Evolutionary conservation across 2,329 filamentous ascomycete genomes (phyloP).

Genomic region (Penicillium glabrum): DNA sequence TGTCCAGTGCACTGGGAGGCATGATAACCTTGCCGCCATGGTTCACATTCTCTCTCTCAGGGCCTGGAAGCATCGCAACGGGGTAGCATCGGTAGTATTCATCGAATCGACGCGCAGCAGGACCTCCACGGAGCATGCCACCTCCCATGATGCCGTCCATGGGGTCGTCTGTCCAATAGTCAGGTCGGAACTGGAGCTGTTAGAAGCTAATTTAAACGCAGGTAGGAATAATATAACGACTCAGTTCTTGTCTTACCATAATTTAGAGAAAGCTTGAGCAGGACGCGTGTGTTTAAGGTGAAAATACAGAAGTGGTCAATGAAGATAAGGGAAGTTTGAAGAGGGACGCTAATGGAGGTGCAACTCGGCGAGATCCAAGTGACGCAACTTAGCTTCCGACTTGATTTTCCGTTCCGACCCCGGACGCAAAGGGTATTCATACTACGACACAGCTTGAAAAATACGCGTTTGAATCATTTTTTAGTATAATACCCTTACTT

Average conservation of each 20-base stretch:
- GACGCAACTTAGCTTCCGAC: conserved; percentile 38
- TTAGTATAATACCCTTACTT: background rate
- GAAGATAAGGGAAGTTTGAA: background rate
- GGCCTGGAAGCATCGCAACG: conserved; percentile 86
- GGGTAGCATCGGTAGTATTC: conserved; percentile 99
- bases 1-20: conserved; percentile 93
- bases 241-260: conserved; percentile 25
- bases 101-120: conserved; percentile 76
- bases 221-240: background rate
- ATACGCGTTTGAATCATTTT: background rate
- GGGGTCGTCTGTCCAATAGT: conserved; percentile 54
- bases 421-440: conserved; percentile 18
- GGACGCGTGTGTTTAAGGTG: background rate
- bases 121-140: conserved; percentile 52
- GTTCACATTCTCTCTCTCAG: conserved; percentile 86
- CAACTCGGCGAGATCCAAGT: conserved; percentile 21
- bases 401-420: conserved; percentile 44
- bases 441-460: conserved; percentile 6
- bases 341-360: background rate
- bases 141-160: conserved; percentile 55
- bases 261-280: background rate
- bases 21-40: conserved; percentile 97
- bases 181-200: conserved; percentile 42
- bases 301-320: background rate
- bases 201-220: conserved; percentile 6